phyloP scores from a whole-genome alignment of 768 basidiomycete genomes.

The Galerina sulciceps region DNA sequence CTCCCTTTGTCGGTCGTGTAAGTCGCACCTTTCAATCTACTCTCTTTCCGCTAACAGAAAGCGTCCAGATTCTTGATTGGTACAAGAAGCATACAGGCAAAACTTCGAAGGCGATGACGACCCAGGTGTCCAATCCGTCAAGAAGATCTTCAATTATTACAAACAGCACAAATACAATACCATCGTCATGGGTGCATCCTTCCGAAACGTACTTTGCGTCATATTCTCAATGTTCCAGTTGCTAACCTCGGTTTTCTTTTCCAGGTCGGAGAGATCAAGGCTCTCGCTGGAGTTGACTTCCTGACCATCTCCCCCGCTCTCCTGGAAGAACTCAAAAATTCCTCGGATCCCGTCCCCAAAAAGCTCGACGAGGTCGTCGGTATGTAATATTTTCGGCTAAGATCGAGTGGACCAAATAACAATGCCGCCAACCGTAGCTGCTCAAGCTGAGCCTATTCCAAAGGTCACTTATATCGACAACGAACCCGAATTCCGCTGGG shows the following conservation, averaged over 20 bases:
- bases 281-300: slow-evolving; percentile 96
- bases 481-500: slow-evolving; percentile 96
- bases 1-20: slow-evolving; percentile 98
- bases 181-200: slow-evolving; percentile 99
- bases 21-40: slow-evolving; percentile 34
- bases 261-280: slow-evolving; percentile 89
- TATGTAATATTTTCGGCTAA: slow-evolving; percentile 35
- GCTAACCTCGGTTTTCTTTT: slow-evolving; percentile 1
- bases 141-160: slow-evolving; percentile 99
- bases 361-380: slow-evolving; percentile 73
- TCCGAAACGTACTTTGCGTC: slow-evolving; percentile 83
- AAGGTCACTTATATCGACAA: slow-evolving; percentile 90
- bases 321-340: slow-evolving; percentile 91
- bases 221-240: neutral
- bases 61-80: slow-evolving; percentile 92
- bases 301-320: slow-evolving; percentile 92
- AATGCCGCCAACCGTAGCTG: slow-evolving; percentile 38
- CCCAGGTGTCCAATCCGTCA: slow-evolving; percentile 95
- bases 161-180: slow-evolving; percentile 98
- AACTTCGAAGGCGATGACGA: slow-evolving; percentile 90
- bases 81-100: slow-evolving; percentile 93
- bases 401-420: neutral
- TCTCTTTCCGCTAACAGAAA: slow-evolving; percentile 5
- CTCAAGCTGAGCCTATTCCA: slow-evolving; percentile 60
- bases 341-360: slow-evolving; percentile 77